Percentiles rank a stretch among this genome's conserved stretches.
Evolutionary conservation across 2,329 filamentous ascomycete genomes (phyloP).

Genomic region (Trichophyton schoenleinii): DNA sequence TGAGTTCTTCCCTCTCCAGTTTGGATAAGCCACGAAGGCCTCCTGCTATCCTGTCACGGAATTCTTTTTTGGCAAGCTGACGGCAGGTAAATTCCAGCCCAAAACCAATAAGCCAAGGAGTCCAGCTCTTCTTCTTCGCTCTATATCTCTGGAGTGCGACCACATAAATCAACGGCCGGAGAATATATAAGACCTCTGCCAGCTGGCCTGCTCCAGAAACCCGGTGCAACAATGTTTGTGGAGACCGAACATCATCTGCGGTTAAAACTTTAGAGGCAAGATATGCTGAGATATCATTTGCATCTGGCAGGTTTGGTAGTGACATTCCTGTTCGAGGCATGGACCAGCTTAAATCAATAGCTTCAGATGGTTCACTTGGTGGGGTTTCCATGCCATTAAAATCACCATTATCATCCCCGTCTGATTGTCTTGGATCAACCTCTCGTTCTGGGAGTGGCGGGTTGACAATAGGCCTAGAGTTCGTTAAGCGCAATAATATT

Average conservation of each 20-base stretch:
- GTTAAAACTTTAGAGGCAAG: constrained; percentile 82
- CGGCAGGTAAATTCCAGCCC: constrained; percentile 76
- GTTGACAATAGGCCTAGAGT: constrained; percentile 66
- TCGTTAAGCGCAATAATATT: constrained; percentile 67
- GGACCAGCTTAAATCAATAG: constrained; percentile 50
- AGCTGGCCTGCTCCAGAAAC: constrained; percentile 59
- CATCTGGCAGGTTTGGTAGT: constrained; percentile 68
- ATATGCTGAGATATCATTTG: constrained; percentile 73
- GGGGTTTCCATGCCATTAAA: constrained; percentile 38
- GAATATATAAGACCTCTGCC: constrained; percentile 82
- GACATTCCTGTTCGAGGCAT: constrained; percentile 92
- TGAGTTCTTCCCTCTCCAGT: constrained; percentile 80
- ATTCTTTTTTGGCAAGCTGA: constrained; percentile 62
- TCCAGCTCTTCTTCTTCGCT: constrained; percentile 67
- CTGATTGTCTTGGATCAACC: constrained; percentile 51
- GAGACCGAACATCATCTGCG: constrained; percentile 91
- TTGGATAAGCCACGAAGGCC: constrained; percentile 66
- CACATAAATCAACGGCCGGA: constrained; percentile 79
- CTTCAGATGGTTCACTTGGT: constrained; percentile 27
- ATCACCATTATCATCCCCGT: constrained; percentile 40
- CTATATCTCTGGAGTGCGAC: constrained; percentile 63
- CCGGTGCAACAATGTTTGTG: constrained; percentile 71
- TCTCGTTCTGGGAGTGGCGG: constrained; percentile 81
- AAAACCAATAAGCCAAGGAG: constrained; percentile 79
- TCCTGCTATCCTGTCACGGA: constrained; percentile 51